Base-by-base conservation (phyloP, 2,329 filamentous ascomycete species). In the Fusarium bactridioides region DNA sequence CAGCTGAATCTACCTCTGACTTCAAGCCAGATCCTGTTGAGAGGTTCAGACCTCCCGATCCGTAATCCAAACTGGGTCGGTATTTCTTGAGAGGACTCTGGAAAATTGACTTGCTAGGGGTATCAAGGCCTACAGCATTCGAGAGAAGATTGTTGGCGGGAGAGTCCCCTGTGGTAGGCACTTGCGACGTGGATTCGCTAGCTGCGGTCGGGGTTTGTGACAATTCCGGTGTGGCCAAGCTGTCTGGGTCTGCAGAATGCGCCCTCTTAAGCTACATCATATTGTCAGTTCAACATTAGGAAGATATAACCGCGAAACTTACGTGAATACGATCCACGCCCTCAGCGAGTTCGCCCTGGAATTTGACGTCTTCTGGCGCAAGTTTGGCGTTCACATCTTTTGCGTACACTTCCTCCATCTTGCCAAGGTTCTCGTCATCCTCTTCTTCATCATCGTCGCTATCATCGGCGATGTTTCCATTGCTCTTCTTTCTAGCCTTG, bases 241-340 rank as follows among this genome's bases (percentile, higher is more conserved):
- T 86, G 25, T 92, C 84, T 16, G 90, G 91, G 56, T 94, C 93
- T 43, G 88, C 89, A 15, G 93, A 95, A 79, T 94, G 93, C 72
- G 93, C 91, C 72, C 93, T 89, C 85, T 95, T 95, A 70, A 95
- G 89, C 93, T 95, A 77, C 77, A 53, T 25, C 10, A 44, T 40
- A 57, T 38, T 69, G 72, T 77, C 31, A 74, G 62, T 44, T 45
- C 41, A 48, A 23, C 5, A 8, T 25, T 27, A 40, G 23, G 7
- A 27, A 15, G 53, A 27, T 27, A 29, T 25, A 33, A 15, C 31
- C 10, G 4, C 25, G 10, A 21, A 47, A 81, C 89, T 78, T 86
- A 94, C 93, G 82, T 91, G 92, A 81, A 96, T 95, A 75, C 94
- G 91, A 76, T 93, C 89, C 56, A 96, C 92, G 53, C 93, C 93